phyloP scores from a whole-genome alignment of 2,329 filamentous ascomycete genomes.

The Beauveria pseudobassiana region DNA sequence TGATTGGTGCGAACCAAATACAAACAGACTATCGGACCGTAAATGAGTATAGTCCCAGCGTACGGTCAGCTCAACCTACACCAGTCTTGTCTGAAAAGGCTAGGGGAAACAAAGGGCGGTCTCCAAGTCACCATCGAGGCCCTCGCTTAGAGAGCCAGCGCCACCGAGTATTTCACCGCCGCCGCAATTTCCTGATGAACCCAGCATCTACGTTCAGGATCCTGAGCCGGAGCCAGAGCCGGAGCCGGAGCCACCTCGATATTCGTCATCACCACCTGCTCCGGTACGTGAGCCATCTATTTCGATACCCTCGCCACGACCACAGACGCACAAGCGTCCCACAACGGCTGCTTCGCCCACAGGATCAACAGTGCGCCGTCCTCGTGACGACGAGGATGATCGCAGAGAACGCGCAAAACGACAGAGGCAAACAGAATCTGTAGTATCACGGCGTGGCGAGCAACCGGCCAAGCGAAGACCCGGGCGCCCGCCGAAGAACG shows the following conservation, averaged over 20 bases:
- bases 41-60: neutral
- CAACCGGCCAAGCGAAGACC: constrained; percentile 7
- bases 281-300: neutral
- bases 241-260: neutral
- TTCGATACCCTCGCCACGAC: neutral
- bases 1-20: constrained; percentile 28
- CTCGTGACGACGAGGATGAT: neutral
- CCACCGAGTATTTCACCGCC: neutral
- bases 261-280: neutral
- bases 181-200: neutral
- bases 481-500: constrained; percentile 10
- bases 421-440: constrained; percentile 5
- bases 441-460: neutral
- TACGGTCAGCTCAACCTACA: neutral
- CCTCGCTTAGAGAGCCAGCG: neutral
- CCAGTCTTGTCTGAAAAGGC: constrained; percentile 13
- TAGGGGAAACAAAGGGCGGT: constrained; percentile 13
- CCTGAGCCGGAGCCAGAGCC: constrained; percentile 13
- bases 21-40: constrained; percentile 16
- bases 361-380: neutral
- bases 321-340: neutral
- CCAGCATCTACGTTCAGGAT: constrained; percentile 3
- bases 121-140: neutral
- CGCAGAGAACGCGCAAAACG: neutral
- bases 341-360: neutral